These are phyloP conservation scores for Neonectria faginata DNA, from an alignment of 2,329 filamentous ascomycete genomes.

Conservation along the genomic window DNA sequence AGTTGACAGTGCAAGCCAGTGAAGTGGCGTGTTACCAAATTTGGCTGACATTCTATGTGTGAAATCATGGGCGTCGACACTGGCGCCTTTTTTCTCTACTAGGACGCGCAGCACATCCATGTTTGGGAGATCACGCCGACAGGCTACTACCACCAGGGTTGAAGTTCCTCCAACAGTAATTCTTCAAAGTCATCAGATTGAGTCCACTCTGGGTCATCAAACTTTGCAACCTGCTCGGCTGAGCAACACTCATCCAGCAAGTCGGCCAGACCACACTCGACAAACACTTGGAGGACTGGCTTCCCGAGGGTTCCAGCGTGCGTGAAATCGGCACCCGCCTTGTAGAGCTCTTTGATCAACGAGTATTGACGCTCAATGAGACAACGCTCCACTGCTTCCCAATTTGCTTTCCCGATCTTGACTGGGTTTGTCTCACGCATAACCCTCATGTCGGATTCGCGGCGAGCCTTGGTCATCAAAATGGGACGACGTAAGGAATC, in stretches of 20 bases:
- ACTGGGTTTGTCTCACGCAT: constrained; percentile 15
- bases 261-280: constrained; percentile 22
- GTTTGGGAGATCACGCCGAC: constrained; percentile 26
- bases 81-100: constrained; percentile 31
- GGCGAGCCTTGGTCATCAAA: constrained; percentile 26
- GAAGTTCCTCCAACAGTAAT: not conserved
- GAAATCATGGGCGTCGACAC: constrained; percentile 8
- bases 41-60: not conserved
- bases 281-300: constrained; percentile 24
- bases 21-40: constrained; percentile 16
- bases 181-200: not conserved
- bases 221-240: constrained; percentile 15
- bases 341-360: constrained; percentile 21
- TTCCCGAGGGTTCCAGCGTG: not conserved
- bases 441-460: constrained; percentile 18
- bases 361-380: constrained; percentile 25
- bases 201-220: constrained; percentile 14
- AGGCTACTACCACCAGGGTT: constrained; percentile 23
- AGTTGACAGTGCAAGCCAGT: constrained; percentile 18
- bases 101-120: constrained; percentile 34
- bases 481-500: constrained; percentile 3
- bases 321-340: constrained; percentile 30
- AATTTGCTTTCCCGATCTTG: constrained; percentile 13
- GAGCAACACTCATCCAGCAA: constrained; percentile 32
- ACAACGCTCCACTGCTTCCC: constrained; percentile 20